A percentile compares a stretch with the other conserved stretches of the same genome.
phyloP scores from a whole-genome alignment of 2,329 filamentous ascomycete genomes.

The Endothia cerciana region DNA sequence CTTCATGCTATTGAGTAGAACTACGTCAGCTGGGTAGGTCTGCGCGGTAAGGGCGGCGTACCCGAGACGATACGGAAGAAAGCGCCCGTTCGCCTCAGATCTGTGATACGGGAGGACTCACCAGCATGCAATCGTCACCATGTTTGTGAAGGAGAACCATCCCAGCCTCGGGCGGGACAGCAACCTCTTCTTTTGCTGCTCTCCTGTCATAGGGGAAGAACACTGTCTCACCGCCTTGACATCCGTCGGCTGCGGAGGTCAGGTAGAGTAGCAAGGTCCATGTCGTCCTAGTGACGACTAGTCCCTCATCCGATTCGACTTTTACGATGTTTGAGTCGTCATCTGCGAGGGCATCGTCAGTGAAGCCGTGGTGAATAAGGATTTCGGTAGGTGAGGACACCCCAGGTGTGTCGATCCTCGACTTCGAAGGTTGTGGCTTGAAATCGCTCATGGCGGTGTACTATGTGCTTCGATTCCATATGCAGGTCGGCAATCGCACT shows the following conservation, averaged over 20 bases:
- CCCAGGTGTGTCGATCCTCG: background rate
- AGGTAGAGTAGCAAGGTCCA: conserved; percentile 92
- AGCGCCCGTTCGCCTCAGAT: background rate
- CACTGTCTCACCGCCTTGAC: conserved; percentile 84
- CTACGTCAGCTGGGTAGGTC: conserved; percentile 4
- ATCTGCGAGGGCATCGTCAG: conserved; percentile 54
- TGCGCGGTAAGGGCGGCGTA: background rate
- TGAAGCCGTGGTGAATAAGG: background rate
- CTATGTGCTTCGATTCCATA: background rate
- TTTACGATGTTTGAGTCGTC: conserved; percentile 81
- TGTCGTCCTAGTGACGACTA: conserved; percentile 70
- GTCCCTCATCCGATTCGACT: conserved; percentile 50
- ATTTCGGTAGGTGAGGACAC: background rate
- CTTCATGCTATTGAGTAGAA: conserved; percentile 57
- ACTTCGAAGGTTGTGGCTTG: background rate
- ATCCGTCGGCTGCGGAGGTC: conserved; percentile 74
- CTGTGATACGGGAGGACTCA: conserved; percentile 41
- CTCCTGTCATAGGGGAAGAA: conserved; percentile 77
- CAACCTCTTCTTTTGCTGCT: conserved; percentile 65
- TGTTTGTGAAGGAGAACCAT: conserved; percentile 87
- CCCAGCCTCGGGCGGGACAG: conserved; percentile 78
- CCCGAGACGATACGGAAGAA: background rate
- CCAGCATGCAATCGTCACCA: conserved; percentile 83
- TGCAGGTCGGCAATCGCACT: background rate
- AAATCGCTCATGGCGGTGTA: background rate